Percentiles rank a stretch among this genome's conserved stretches.
These are phyloP conservation scores for Parathielavia appendiculata DNA, from an alignment of 495 filamentous ascomycete species.

Conservation along the genomic window DNA sequence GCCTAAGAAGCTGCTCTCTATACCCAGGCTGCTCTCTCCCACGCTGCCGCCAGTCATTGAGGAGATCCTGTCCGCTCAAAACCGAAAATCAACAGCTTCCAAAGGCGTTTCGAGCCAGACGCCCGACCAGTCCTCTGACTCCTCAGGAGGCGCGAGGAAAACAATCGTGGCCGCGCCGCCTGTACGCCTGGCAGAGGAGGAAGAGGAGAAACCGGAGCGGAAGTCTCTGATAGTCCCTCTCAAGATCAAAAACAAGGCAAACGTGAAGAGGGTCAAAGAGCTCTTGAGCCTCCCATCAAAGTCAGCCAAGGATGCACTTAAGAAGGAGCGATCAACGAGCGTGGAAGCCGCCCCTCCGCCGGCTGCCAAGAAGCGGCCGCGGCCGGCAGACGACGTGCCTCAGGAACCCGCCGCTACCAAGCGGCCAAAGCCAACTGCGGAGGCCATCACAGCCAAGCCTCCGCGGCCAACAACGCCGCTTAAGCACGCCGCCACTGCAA, in stretches of 20 bases:
- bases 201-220: slow-evolving; percentile 25
- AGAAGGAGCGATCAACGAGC: slow-evolving; percentile 37
- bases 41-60: slow-evolving; percentile 44
- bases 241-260: slow-evolving; percentile 43
- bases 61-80: slow-evolving; percentile 33
- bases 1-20: slow-evolving; percentile 24
- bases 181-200: slow-evolving; percentile 25
- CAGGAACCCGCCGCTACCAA: slow-evolving; percentile 29
- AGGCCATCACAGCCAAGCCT: slow-evolving; percentile 27
- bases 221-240: slow-evolving; percentile 29
- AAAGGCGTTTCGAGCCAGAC: slow-evolving; percentile 31
- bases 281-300: slow-evolving; percentile 43
- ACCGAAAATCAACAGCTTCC: slow-evolving; percentile 30
- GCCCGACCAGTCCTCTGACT: slow-evolving; percentile 33
- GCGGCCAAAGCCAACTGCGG: slow-evolving; percentile 28
- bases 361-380: slow-evolving; percentile 39
- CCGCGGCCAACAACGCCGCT: slow-evolving; percentile 38
- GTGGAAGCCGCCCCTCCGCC: slow-evolving; percentile 36
- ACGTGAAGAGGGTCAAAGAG: slow-evolving; percentile 38
- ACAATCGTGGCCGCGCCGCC: slow-evolving; percentile 27
- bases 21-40: slow-evolving; percentile 45
- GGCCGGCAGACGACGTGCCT: slow-evolving; percentile 30
- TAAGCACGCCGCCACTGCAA: slow-evolving; percentile 39
- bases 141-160: slow-evolving; percentile 38
- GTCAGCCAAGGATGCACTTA: slow-evolving; percentile 36